phyloP scores from a whole-genome alignment of 129 eudicot genomes.

The Flaveria bidentis region DNA sequence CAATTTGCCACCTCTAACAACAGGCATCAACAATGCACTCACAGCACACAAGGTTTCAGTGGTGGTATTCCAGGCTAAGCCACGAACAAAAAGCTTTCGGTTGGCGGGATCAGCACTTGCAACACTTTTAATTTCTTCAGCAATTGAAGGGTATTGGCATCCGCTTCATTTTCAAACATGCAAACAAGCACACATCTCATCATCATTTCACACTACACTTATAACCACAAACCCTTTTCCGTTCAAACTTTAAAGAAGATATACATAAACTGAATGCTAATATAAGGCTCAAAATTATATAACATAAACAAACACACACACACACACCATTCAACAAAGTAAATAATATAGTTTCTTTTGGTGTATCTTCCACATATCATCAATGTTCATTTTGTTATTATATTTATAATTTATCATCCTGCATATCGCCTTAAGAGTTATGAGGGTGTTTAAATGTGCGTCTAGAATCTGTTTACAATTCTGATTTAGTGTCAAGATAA shows the following conservation, averaged over 20 bases:
- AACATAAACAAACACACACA: not conserved
- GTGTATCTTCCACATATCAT: not conserved
- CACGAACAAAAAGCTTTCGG: slow-evolving; percentile 89
- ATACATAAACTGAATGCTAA: not conserved
- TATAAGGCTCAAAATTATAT: not conserved
- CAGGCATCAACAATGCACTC: slow-evolving; percentile 60
- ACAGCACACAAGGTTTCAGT: slow-evolving; percentile 76
- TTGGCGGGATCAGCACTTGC: slow-evolving; percentile 85
- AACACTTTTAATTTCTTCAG: slow-evolving; percentile 69
- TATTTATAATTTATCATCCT: no score
- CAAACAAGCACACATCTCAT: slow-evolving; percentile 68
- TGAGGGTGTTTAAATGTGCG: no score
- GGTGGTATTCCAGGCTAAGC: slow-evolving; percentile 76
- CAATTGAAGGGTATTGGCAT: slow-evolving; percentile 65
- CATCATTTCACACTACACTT: slow-evolving; percentile 61
- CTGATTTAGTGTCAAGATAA: no score
- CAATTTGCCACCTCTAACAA: slow-evolving; percentile 22
- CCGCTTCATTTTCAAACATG: slow-evolving; percentile 80
- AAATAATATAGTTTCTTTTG: not conserved
- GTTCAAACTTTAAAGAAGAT: not conserved
- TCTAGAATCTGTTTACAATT: no score
- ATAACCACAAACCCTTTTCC: slow-evolving; percentile 4
- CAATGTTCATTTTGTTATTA: not conserved
- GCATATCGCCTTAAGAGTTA: no score
- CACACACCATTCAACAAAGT: not conserved